Percentiles rank a stretch among this genome's conserved stretches.
These are phyloP conservation scores for Tetrapisispora namnaoensis DNA, from an alignment of 805 yeast species.

Conservation along the genomic window DNA sequence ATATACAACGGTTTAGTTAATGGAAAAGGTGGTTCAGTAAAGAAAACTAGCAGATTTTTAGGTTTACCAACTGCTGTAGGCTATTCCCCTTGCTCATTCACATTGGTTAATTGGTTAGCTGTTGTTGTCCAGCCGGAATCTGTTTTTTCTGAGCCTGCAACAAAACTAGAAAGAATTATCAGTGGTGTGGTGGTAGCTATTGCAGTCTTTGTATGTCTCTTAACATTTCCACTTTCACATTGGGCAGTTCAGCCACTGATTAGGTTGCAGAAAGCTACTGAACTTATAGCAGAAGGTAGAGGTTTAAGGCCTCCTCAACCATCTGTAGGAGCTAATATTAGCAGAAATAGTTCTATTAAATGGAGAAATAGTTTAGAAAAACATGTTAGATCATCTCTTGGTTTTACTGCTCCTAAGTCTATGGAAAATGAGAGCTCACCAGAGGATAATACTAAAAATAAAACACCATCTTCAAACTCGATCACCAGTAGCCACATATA, in stretches of 20 bases:
- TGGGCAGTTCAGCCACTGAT: slow-evolving; percentile 80
- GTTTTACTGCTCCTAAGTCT: background rate
- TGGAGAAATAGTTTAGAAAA: slow-evolving; percentile 4
- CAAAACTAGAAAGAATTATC: slow-evolving; percentile 54
- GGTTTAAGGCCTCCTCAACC: slow-evolving; percentile 25
- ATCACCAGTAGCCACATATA: background rate
- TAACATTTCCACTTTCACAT: slow-evolving; percentile 79
- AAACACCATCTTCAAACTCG: background rate
- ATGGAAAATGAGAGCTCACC: background rate
- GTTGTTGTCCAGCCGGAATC: slow-evolving; percentile 53
- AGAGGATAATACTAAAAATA: background rate
- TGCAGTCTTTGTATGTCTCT: slow-evolving; percentile 59
- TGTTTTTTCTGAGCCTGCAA: slow-evolving; percentile 53
- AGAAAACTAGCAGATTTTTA: slow-evolving; percentile 30
- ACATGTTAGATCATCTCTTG: slow-evolving; percentile 1
- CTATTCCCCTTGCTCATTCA: slow-evolving; percentile 37
- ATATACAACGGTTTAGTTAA: slow-evolving; percentile 30
- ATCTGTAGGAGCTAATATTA: background rate
- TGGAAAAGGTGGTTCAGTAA: slow-evolving; percentile 34
- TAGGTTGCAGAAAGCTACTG: slow-evolving; percentile 72
- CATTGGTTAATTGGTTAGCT: slow-evolving; percentile 57
- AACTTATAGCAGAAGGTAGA: slow-evolving; percentile 36
- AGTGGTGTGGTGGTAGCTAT: slow-evolving; percentile 71
- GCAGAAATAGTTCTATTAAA: slow-evolving; percentile 1
- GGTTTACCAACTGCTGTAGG: slow-evolving; percentile 45